Percentiles rank a stretch among this genome's conserved stretches.
Conservation (phyloP, 1,284 basidiomycete genomes). For the Earliella scabrosa region DNA sequence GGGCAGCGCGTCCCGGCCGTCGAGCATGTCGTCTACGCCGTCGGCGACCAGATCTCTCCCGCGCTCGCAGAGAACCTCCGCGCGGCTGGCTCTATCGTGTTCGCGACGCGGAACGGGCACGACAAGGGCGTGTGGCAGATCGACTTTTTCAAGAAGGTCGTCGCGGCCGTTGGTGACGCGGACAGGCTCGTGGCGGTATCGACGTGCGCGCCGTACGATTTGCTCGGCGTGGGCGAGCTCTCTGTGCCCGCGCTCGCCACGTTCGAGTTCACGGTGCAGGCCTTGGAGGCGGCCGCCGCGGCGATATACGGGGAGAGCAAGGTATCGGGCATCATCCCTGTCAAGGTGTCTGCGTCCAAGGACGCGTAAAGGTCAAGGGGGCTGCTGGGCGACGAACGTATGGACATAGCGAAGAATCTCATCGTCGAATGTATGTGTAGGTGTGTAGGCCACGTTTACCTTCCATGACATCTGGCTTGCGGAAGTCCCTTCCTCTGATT, state of each 20-base stretch:
- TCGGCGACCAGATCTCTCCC: slow-evolving; percentile 27
- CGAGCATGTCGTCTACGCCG: slow-evolving; percentile 53
- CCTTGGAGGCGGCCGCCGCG: slow-evolving; percentile 46
- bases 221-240: slow-evolving; percentile 34
- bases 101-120: slow-evolving; percentile 59
- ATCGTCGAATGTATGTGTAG: too few species aligned
- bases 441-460: too few species aligned
- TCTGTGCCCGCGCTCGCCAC: slow-evolving; percentile 44
- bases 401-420: too few species aligned
- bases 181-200: slow-evolving; percentile 51
- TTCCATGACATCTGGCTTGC: too few species aligned
- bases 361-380: too few species aligned
- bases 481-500: too few species aligned
- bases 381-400: too few species aligned
- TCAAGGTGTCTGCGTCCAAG: slow-evolving; percentile 31
- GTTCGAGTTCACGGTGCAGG: slow-evolving; percentile 61
- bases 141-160: slow-evolving; percentile 41
- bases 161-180: slow-evolving; percentile 21
- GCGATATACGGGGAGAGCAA: slow-evolving; percentile 49
- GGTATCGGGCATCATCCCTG: slow-evolving; percentile 44
- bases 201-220: slow-evolving; percentile 66
- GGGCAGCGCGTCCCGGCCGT: slow-evolving; percentile 34
- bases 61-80: slow-evolving; percentile 27
- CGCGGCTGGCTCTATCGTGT: slow-evolving; percentile 44
- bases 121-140: slow-evolving; percentile 60